A percentile compares a stretch with the other conserved stretches of the same genome.
Conservation (phyloP, 2,329 filamentous ascomycete genomes). For the Aspergillus fischeri region DNA sequence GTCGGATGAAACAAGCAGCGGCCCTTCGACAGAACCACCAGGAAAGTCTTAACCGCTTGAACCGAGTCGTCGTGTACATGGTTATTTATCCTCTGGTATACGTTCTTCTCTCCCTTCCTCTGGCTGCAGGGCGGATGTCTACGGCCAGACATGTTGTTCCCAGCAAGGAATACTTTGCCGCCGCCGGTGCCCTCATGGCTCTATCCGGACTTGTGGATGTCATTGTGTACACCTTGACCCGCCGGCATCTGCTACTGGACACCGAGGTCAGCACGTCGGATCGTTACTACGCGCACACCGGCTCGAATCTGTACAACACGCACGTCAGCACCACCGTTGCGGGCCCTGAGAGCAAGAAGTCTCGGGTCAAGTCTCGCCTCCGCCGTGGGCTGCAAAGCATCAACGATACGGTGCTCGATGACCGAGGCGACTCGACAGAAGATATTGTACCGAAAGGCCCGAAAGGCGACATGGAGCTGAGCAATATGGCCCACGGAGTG, state of each 20-base stretch:
- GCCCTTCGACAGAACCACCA: slow-evolving; percentile 28
- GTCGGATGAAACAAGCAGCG: slow-evolving; percentile 36
- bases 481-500: slow-evolving; percentile 31
- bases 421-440: slow-evolving; percentile 42
- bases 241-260: slow-evolving; percentile 51
- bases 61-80: slow-evolving; percentile 43
- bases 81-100: slow-evolving; percentile 50
- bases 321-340: slow-evolving; percentile 19
- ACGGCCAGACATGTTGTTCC: slow-evolving; percentile 29
- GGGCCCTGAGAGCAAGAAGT: slow-evolving; percentile 11
- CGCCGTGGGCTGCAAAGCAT: slow-evolving; percentile 19
- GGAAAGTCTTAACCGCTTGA: slow-evolving; percentile 32
- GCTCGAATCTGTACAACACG: slow-evolving; percentile 25
- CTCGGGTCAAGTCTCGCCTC: slow-evolving; percentile 16
- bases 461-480: slow-evolving; percentile 29
- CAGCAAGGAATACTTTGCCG: slow-evolving; percentile 44
- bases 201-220: slow-evolving; percentile 56
- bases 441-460: slow-evolving; percentile 36
- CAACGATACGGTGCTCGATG: slow-evolving; percentile 16
- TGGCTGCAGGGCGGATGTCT: slow-evolving; percentile 47
- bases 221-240: slow-evolving; percentile 54
- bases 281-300: slow-evolving; percentile 25
- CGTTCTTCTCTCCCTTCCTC: slow-evolving; percentile 59
- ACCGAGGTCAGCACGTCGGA: slow-evolving; percentile 37
- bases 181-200: slow-evolving; percentile 53